These are phyloP conservation scores for Lipomyces kockii DNA, from an alignment of 805 yeast species.

Conservation along the genomic window DNA sequence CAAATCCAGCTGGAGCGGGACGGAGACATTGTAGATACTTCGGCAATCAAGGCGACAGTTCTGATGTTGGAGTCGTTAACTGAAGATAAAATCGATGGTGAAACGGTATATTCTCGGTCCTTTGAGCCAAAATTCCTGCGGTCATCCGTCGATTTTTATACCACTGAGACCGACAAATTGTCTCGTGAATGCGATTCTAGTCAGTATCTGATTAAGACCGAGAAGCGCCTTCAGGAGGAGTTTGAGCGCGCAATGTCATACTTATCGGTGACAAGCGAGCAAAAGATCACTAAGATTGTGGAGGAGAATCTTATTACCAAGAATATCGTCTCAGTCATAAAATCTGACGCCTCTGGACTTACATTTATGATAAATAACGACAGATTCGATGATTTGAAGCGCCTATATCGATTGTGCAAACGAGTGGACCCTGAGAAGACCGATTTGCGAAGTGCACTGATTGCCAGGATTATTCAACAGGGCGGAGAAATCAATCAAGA, in stretches of 20 bases:
- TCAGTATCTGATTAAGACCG: constrained; percentile 57
- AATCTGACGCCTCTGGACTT: constrained; percentile 60
- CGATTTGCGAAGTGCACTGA: constrained; percentile 55
- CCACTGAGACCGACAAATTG: constrained; percentile 52
- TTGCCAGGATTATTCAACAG: constrained; percentile 52
- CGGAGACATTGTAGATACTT: constrained; percentile 60
- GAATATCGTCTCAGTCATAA: constrained; percentile 61
- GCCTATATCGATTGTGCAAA: constrained; percentile 56
- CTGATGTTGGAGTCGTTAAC: constrained; percentile 72
- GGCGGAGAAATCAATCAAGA: constrained; percentile 51
- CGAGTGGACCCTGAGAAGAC: constrained; percentile 60
- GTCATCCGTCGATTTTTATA: constrained; percentile 62
- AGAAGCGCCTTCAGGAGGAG: constrained; percentile 65
- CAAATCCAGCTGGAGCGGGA: constrained; percentile 63
- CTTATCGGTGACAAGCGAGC: constrained; percentile 58
- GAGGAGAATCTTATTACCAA: constrained; percentile 62
- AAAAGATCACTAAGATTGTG: constrained; percentile 60
- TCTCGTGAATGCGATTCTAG: constrained; percentile 55
- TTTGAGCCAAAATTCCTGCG: constrained; percentile 70
- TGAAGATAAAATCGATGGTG: constrained; percentile 50
- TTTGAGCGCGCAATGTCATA: constrained; percentile 58
- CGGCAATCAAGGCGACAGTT: constrained; percentile 63
- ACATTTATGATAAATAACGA: constrained; percentile 59
- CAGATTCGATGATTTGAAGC: constrained; percentile 50
- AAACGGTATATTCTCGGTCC: constrained; percentile 62